Evolutionary conservation across 164 flowering plant genomes (phyloP).

Genomic region (Dillenia suffruticosa): DNA sequence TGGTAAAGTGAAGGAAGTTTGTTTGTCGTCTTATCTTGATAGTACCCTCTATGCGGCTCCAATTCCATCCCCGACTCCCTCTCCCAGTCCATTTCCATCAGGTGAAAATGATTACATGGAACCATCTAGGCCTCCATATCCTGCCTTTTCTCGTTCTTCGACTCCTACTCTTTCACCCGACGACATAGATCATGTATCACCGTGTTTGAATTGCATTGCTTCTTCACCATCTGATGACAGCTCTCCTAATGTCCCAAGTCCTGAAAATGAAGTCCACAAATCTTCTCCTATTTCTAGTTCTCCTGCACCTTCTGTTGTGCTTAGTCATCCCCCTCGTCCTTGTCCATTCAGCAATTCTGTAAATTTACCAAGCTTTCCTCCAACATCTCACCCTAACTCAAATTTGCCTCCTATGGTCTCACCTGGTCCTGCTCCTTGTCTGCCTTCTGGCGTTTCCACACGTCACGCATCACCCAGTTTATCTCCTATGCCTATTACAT

Average conservation of each 20-base stretch:
- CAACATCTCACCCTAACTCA: slow-evolving; percentile 20
- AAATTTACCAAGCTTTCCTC: slow-evolving; percentile 28
- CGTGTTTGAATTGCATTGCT: slow-evolving; percentile 16
- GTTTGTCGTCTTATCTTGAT: slow-evolving; percentile 51
- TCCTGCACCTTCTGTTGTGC: slow-evolving; percentile 25
- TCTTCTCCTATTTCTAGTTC: slow-evolving; percentile 25
- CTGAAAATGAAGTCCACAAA: slow-evolving; percentile 8
- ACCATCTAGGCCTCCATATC: slow-evolving; percentile 11
- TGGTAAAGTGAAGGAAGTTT: slow-evolving; percentile 67
- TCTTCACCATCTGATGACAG: slow-evolving; percentile 14
- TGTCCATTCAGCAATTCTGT: slow-evolving; percentile 16
- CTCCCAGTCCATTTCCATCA: slow-evolving; percentile 13
- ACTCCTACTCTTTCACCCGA: slow-evolving; percentile 28
- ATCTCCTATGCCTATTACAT: slow-evolving; percentile 31
- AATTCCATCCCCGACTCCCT: slow-evolving; percentile 23
- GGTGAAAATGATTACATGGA: slow-evolving; percentile 2
- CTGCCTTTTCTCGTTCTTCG: slow-evolving; percentile 19
- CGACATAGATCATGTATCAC: slow-evolving; percentile 9
- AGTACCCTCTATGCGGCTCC: slow-evolving; percentile 37
- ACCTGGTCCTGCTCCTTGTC: slow-evolving; percentile 10
- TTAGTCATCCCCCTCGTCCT: slow-evolving; percentile 20
- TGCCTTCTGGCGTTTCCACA: slow-evolving; percentile 16
- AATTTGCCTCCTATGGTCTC: slow-evolving; percentile 14
- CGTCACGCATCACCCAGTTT: slow-evolving; percentile 19
- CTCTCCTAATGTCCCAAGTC: slow-evolving; percentile 16